Evolutionary conservation across 208 protist genomes (phyloP), one percentile per base, ranked within the genome.

Genomic region (Strigomonas culicis): DNA sequence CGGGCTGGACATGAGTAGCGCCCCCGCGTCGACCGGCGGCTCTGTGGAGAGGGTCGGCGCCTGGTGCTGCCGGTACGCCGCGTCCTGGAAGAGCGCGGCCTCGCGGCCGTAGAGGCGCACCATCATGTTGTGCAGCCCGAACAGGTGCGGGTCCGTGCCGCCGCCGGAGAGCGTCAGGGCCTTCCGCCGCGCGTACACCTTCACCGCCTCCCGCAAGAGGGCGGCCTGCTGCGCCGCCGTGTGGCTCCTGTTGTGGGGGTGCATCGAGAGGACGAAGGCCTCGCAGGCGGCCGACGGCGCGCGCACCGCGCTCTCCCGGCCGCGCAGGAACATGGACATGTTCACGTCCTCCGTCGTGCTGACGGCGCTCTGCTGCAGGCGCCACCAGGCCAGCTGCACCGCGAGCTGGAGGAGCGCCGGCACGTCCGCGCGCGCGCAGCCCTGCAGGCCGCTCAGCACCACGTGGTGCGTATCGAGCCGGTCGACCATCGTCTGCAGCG

Each of bases 381-480:
- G 68, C 79, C 86, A 93, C 79, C 79, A 90, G 8, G 86, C 88
- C n/a, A 93, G 73, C 56, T 90, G 88, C 46, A 88, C 58, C 31
- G 63, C 62, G 6, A 64, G 50, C 63, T 73, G 74, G 17, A 72
- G 34, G 15, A 60, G 67, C 8, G 51, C 31, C 21, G 67, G 44
- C n/a, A 73, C 68, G 0, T 34, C 47, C 11, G 44, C 1, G 2
- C 31, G 0, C 2, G 39, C 52, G 0, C 28, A 19, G 6, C 57
- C 15, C 4, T 49, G 58, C 13, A 80, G 36, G 0, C 66, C 62
- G 55, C 52, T 32, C 7, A 92, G 7, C 31, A 84, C 68, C 0
- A 59, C 76, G 1, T 72, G 73, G 55, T 59, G 56, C 3, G 85
- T 59, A 44, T 95, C 81, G 43, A 95, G 67, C 2, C 71, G 70